phyloP scores from a whole-genome alignment of 177 flowering plant genomes.

The Vitis hybrid region DNA sequence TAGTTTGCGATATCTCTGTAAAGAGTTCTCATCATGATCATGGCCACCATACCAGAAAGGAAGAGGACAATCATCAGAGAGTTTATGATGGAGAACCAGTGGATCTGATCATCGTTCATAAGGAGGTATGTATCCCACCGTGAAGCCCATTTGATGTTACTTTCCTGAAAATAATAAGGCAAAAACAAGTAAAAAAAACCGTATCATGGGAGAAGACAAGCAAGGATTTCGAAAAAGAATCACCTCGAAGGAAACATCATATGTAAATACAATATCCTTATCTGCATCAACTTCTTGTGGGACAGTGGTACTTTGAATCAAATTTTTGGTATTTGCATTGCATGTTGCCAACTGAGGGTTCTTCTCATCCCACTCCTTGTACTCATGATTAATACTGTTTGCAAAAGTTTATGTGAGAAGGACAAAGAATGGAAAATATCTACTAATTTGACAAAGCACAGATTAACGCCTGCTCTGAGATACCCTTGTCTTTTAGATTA shows the following conservation, averaged over 20 bases:
- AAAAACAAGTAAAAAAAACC: neutral
- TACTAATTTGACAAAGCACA: neutral
- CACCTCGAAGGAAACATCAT: slow-evolving; percentile 89
- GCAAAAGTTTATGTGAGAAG: slow-evolving; percentile 6
- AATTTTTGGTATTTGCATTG: slow-evolving; percentile 57
- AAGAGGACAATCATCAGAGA: slow-evolving; percentile 90
- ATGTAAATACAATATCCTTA: slow-evolving; percentile 72
- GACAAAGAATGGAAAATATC: neutral
- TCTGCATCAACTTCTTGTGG: slow-evolving; percentile 69
- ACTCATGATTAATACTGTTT: slow-evolving; percentile 74
- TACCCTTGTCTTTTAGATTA: no score
- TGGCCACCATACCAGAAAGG: slow-evolving; percentile 93
- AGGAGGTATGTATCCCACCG: slow-evolving; percentile 89
- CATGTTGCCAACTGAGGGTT: slow-evolving; percentile 70
- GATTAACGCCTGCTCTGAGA: no score
- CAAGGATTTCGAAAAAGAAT: neutral
- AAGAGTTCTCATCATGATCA: slow-evolving; percentile 94
- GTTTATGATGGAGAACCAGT: slow-evolving; percentile 85
- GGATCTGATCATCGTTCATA: slow-evolving; percentile 86
- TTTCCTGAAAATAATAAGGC: slow-evolving; percentile 36
- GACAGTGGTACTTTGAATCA: slow-evolving; percentile 45
- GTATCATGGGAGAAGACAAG: neutral
- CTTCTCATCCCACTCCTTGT: slow-evolving; percentile 77
- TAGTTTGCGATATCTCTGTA: slow-evolving; percentile 88
- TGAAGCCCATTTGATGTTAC: slow-evolving; percentile 92